These are phyloP conservation scores for Phaseolus lunatus DNA, from an alignment of 306 rosid genomes.

Conservation along the genomic window DNA sequence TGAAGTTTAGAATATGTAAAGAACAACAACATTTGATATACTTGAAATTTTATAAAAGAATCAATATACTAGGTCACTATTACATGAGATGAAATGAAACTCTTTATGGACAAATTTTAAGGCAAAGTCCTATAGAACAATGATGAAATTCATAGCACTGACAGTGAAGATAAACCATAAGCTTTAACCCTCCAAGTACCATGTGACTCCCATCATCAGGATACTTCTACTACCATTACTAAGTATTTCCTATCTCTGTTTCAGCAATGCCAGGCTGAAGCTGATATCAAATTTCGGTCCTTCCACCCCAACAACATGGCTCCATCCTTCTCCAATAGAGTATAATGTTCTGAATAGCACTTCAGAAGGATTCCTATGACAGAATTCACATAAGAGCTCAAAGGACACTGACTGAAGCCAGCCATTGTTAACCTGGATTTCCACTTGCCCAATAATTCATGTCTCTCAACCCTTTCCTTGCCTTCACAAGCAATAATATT, in stretches of 20 bases:
- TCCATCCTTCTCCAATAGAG: constrained; percentile 82
- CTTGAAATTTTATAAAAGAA: constrained; percentile 45
- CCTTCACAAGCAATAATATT: constrained; percentile 94
- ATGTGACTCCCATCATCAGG: constrained; percentile 24
- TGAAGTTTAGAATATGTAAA: constrained; percentile 10
- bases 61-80: constrained; percentile 16
- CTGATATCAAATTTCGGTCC: constrained; percentile 80
- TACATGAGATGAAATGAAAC: constrained; percentile 34
- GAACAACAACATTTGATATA: constrained; percentile 3
- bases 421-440: constrained; percentile 93
- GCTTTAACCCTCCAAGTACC: neutral
- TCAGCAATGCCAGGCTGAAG: constrained; percentile 87
- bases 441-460: constrained; percentile 96
- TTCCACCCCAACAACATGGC: constrained; percentile 96
- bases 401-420: constrained; percentile 74
- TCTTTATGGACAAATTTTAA: neutral
- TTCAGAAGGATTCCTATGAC: constrained; percentile 71
- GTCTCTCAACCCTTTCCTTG: constrained; percentile 84
- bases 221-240: constrained; percentile 38
- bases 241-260: constrained; percentile 33
- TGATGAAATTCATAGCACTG: constrained; percentile 4
- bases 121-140: neutral
- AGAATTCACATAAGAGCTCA: constrained; percentile 87
- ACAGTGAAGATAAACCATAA: constrained; percentile 33
- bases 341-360: constrained; percentile 84